Evolutionary conservation across 2,329 filamentous ascomycete genomes (phyloP).

Genomic region (Aureobasidium vineae): DNA sequence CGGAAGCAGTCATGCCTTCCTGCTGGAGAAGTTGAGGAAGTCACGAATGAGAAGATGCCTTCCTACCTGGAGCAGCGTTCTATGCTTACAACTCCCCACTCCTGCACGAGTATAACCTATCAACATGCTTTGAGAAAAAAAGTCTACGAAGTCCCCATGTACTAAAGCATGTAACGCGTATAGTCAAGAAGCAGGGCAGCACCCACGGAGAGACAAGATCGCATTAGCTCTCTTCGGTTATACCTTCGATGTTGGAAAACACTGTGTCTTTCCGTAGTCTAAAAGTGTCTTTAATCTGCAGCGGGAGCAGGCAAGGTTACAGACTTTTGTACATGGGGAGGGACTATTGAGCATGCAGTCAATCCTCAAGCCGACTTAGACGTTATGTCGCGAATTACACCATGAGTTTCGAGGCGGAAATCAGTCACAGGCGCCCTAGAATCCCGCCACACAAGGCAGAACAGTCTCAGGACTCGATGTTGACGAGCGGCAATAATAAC

Average conservation of each 20-base stretch:
- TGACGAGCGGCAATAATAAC: not conserved
- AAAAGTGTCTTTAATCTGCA: no score
- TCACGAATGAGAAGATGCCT: not conserved
- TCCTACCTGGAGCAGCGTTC: not conserved
- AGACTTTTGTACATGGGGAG: no score
- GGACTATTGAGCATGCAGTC: not conserved
- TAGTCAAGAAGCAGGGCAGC: no score
- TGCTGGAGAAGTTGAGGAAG: not conserved
- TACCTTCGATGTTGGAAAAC: no score
- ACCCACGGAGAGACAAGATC: no score
- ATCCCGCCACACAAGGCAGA: not conserved
- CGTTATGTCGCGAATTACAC: not conserved
- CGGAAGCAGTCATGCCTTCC: not conserved
- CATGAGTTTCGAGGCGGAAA: not conserved
- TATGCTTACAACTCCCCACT: not conserved
- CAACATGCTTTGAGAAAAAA: not conserved
- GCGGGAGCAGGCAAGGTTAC: no score
- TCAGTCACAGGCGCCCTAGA: not conserved
- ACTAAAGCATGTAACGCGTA: no score
- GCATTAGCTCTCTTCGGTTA: no score
- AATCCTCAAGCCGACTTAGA: not conserved
- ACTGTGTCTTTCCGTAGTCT: no score
- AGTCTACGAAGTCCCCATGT: no score
- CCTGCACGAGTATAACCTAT: not conserved
- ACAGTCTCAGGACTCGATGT: not conserved